Base-by-base conservation (phyloP, 1,284 basidiomycete species). In the Fomes fomentarius region DNA sequence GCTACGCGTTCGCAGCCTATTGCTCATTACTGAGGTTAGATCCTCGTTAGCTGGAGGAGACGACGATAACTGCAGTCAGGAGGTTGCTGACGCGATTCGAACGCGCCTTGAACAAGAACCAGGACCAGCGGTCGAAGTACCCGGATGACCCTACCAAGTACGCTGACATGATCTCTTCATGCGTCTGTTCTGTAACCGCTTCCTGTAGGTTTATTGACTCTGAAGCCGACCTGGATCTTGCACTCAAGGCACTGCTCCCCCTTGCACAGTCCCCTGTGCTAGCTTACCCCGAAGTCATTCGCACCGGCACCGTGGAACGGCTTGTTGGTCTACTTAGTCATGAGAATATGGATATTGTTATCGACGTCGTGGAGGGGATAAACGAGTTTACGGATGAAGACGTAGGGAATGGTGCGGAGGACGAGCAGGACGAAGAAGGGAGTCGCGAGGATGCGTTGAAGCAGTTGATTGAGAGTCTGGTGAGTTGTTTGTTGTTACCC, bases 381-480 rank as follows among this genome's bases (percentile, higher is more conserved):
- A 91, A 96, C 65, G 97, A 99, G 71, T 78, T 98, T 55, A 96
- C 95, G 0, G 96, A 99, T 64, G 96, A 98, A 69, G 96, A 99
- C 66, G 93, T 94, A 1, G 89, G 92, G 2, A 87, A 89, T 35
- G 90, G 89, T 52, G 82, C 74, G 6, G 87, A 87, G 9, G 86
- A 84, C 14, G 82, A 83, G 2, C 87, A 89, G n/a, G 83, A 84
- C 3, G 83, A 83, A 12, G 83, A 72, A 15, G 74, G 85, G 47
- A 79, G 79, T n/a, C 78, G 81, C n/a, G 83, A 87, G 56, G 82
- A 80, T 24, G 84, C 84, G 2, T 73, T 96, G 65, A 93, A 88
- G 61, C 74, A 81, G 54, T 75, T 96, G 1, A 82, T 93, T 35
- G 84, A 90, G 50, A 80, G 80, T 50, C 71, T 96, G 74, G 93